Evolutionary conservation across 2,329 filamentous ascomycete species (phyloP).

Genomic region (Aschersonia sp.): DNA sequence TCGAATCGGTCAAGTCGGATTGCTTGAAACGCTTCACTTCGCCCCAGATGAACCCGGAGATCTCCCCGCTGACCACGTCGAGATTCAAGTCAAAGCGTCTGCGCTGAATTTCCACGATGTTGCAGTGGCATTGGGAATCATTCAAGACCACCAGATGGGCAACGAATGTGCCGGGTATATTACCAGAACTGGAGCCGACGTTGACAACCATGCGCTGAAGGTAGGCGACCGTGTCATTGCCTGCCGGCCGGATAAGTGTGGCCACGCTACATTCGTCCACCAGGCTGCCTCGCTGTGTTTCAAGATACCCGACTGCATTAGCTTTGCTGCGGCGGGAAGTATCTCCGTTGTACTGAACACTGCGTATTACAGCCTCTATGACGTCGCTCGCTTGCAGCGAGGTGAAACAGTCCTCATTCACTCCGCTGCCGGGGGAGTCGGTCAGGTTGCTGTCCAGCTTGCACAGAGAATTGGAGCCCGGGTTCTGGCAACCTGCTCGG

Average conservation of each 20-base stretch:
- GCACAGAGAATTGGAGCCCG: conserved; percentile 6
- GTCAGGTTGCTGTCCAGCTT: conserved; percentile 7
- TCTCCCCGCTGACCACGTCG: background rate
- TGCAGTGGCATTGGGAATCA: background rate
- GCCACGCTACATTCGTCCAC: background rate
- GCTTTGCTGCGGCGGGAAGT: conserved; percentile 1
- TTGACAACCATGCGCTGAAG: background rate
- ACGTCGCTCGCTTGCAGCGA: conserved; percentile 10
- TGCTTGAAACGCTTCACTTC: background rate
- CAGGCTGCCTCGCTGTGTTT: background rate
- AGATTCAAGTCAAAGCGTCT: background rate
- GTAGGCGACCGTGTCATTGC: background rate
- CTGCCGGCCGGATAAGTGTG: background rate
- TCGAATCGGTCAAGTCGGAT: background rate
- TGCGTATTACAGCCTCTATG: conserved; percentile 8
- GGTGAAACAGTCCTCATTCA: conserved; percentile 10
- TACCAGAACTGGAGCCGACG: background rate
- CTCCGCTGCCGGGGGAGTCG: conserved; percentile 8
- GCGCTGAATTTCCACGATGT: background rate
- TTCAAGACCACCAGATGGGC: background rate
- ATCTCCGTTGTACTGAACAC: conserved; percentile 12
- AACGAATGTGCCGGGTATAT: background rate
- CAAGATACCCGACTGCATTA: background rate
- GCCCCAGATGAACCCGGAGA: background rate
- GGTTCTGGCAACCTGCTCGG: conserved; percentile 13